A percentile compares a stretch with the other conserved stretches of the same genome.
phyloP scores from a whole-genome alignment of 345 rosid species.

The Xanthoceras sorbifolium region DNA sequence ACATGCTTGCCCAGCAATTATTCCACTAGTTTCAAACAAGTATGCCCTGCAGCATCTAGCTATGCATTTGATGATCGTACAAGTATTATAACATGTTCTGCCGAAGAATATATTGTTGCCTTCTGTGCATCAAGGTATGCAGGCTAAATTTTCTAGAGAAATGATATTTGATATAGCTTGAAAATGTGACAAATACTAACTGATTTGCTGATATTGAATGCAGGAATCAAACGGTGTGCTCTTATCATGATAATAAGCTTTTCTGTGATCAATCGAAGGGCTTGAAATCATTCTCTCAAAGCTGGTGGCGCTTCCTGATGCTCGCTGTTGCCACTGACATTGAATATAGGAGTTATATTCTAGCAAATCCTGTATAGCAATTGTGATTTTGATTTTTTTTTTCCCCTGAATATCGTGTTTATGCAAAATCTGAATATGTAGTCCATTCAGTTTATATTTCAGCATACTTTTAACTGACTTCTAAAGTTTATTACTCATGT shows the following conservation, averaged over 20 bases:
- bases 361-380: constrained; percentile 14
- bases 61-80: constrained; percentile 52
- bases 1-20: constrained; percentile 53
- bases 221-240: constrained; percentile 47
- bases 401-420: not conserved
- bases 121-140: constrained; percentile 61
- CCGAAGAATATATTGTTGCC: constrained; percentile 45
- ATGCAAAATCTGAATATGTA: not conserved
- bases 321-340: constrained; percentile 22
- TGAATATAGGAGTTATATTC: constrained; percentile 16
- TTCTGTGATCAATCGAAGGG: constrained; percentile 34
- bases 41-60: constrained; percentile 64
- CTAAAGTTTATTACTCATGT: not conserved
- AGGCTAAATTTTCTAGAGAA: not conserved
- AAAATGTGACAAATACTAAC: not conserved
- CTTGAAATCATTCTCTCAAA: constrained; percentile 15
- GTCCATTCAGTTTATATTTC: no score
- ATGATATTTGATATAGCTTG: not conserved
- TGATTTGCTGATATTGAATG: constrained; percentile 1
- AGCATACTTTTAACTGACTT: not conserved
- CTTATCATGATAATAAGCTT: constrained; percentile 32
- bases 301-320: constrained; percentile 37
- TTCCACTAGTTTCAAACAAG: constrained; percentile 56
- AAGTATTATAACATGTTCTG: constrained; percentile 56
- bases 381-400: not conserved